Conservation (phyloP, 805 yeast genomes). For the Yamadazyma sp. region DNA sequence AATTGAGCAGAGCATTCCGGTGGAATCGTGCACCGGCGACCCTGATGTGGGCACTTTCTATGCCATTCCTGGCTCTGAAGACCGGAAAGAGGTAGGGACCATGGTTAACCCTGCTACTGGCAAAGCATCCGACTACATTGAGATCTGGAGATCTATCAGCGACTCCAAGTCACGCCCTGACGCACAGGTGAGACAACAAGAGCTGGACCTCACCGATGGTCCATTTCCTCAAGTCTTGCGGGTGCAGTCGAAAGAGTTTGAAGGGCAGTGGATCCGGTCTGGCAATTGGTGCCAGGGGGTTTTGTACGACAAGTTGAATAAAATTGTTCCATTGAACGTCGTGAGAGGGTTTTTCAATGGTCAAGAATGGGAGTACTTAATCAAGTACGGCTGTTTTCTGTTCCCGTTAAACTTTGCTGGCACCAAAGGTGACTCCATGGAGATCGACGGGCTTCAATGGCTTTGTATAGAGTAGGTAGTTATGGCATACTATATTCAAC, state of each 20-base stretch:
- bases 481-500: neutral
- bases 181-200: conserved; percentile 24
- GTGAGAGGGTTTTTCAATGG: conserved; percentile 23
- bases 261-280: conserved; percentile 47
- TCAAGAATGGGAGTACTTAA: conserved; percentile 23
- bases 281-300: conserved; percentile 58
- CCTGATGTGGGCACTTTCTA: conserved; percentile 51
- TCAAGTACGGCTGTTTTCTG: conserved; percentile 26
- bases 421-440: conserved; percentile 10
- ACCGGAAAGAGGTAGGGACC: conserved; percentile 49
- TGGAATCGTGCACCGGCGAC: conserved; percentile 25
- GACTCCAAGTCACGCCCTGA: conserved; percentile 32
- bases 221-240: conserved; percentile 23
- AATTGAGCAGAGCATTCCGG: conserved; percentile 29
- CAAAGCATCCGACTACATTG: conserved; percentile 45
- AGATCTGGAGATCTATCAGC: conserved; percentile 54
- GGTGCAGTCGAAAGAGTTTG: conserved; percentile 20
- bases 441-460: conserved; percentile 19
- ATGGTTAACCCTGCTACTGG: conserved; percentile 50
- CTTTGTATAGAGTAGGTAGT: conserved; percentile 20
- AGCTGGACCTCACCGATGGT: conserved; percentile 12
- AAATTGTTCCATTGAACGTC: conserved; percentile 27
- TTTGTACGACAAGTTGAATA: conserved; percentile 26
- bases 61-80: conserved; percentile 33
- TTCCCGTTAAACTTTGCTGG: conserved; percentile 28